Evolutionary conservation across 768 basidiomycete genomes (phyloP).

Genomic region (Melanogaster broomeanus): DNA sequence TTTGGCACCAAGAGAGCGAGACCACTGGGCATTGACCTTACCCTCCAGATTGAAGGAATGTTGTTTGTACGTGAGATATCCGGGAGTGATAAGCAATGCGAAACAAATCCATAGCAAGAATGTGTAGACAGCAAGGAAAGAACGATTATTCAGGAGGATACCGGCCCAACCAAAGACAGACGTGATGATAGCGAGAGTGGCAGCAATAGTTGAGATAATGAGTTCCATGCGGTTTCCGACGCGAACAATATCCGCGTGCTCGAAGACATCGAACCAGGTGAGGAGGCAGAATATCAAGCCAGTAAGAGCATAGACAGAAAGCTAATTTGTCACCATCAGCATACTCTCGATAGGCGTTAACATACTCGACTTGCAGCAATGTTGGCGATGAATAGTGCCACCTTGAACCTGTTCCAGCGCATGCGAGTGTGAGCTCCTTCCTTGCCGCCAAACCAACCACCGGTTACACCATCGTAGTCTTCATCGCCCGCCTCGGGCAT

Average conservation of each 20-base stretch:
- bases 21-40: constrained; percentile 81
- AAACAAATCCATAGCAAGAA: constrained; percentile 76
- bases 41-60: constrained; percentile 79
- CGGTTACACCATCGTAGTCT: constrained; percentile 48
- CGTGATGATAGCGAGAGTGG: constrained; percentile 58
- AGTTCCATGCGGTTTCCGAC: constrained; percentile 70
- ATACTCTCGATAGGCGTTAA: not conserved
- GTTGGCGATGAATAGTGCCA: constrained; percentile 72
- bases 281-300: constrained; percentile 67
- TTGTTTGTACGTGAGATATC: constrained; percentile 77
- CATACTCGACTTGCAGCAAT: constrained; percentile 4
- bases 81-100: constrained; percentile 68
- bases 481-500: constrained; percentile 56
- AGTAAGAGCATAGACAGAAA: constrained; percentile 60
- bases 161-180: constrained; percentile 80
- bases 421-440: constrained; percentile 43
- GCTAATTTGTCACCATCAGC: constrained; percentile 31
- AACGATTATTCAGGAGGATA: constrained; percentile 80
- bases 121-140: constrained; percentile 75
- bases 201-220: constrained; percentile 69
- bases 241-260: constrained; percentile 67
- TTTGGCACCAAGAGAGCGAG: constrained; percentile 52
- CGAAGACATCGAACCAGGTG: constrained; percentile 78
- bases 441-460: constrained; percentile 43
- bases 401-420: constrained; percentile 86